Conservation (phyloP, 345 rosid species). For the Citrus inodora region DNA sequence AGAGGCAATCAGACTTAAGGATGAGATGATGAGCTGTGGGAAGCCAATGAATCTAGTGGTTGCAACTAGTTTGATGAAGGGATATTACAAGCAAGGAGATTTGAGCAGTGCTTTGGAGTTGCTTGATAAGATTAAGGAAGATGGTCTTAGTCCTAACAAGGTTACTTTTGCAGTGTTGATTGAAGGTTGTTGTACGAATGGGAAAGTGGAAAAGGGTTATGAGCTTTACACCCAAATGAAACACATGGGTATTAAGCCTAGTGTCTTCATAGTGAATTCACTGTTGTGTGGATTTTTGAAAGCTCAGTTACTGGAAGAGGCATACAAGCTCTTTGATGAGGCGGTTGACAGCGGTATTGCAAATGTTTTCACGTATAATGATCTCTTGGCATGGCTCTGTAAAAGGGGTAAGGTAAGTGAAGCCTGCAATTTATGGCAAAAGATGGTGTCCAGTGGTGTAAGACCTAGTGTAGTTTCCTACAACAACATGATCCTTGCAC, state of each 20-base stretch:
- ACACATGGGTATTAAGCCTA: conserved; percentile 40
- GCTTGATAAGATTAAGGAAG: conserved; percentile 48
- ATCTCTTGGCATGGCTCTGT: conserved; percentile 48
- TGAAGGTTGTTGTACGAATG: conserved; percentile 56
- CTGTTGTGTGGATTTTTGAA: conserved; percentile 56
- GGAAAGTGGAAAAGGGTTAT: conserved; percentile 49
- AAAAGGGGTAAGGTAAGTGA: conserved; percentile 50
- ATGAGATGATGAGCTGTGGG: conserved; percentile 70
- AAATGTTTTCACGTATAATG: conserved; percentile 51
- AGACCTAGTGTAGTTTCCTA: conserved; percentile 49
- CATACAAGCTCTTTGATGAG: conserved; percentile 49
- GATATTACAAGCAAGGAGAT: conserved; percentile 51
- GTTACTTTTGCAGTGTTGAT: conserved; percentile 65
- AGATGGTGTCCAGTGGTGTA: conserved; percentile 51
- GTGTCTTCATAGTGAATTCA: conserved; percentile 44
- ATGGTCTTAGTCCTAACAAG: conserved; percentile 57
- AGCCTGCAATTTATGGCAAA: conserved; percentile 48
- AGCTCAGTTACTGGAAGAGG: conserved; percentile 36
- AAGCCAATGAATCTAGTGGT: conserved; percentile 50
- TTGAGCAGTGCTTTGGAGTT: conserved; percentile 50
- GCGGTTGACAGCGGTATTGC: conserved; percentile 51
- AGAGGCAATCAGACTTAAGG: conserved; percentile 68
- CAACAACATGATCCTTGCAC: conserved; percentile 58
- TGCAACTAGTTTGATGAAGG: conserved; percentile 67
- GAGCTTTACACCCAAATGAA: conserved; percentile 67